Evolutionary conservation across 2,329 filamentous ascomycete species (phyloP).

Genomic region (Sporothrix curviconia): DNA sequence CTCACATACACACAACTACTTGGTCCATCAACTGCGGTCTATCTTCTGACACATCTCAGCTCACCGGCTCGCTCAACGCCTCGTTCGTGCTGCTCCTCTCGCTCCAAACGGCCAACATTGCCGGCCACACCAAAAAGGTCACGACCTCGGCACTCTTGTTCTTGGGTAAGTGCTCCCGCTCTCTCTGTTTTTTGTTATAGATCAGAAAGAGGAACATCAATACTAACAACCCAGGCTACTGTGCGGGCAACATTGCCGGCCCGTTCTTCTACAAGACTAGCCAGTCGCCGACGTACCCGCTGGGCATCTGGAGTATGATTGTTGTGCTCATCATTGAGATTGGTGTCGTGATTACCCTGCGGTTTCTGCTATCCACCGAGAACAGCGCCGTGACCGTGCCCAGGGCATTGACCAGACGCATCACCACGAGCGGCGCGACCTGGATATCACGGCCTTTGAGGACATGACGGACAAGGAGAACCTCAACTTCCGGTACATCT

Average conservation of each 20-base stretch:
- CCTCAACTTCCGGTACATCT: slow-evolving; percentile 36
- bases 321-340: slow-evolving; percentile 35
- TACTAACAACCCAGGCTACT: slow-evolving; percentile 2
- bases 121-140: slow-evolving; percentile 57
- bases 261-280: slow-evolving; percentile 56
- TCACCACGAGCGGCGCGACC: slow-evolving; percentile 22
- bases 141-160: slow-evolving; percentile 12
- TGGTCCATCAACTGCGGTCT: too few species aligned
- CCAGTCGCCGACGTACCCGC: slow-evolving; percentile 38
- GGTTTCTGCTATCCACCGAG: slow-evolving; percentile 33
- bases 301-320: slow-evolving; percentile 37
- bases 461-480: slow-evolving; percentile 40
- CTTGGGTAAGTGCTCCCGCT: not conserved
- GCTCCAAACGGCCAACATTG: slow-evolving; percentile 43
- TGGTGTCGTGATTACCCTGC: slow-evolving; percentile 32
- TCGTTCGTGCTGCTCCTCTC: slow-evolving; percentile 36
- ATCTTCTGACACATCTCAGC: slow-evolving; percentile 6
- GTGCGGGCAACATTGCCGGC: slow-evolving; percentile 52
- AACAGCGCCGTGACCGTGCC: slow-evolving; percentile 31
- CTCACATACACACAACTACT: too few species aligned
- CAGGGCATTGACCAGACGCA: slow-evolving; percentile 20
- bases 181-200: too few species aligned
- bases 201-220: too few species aligned
- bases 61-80: slow-evolving; percentile 34
- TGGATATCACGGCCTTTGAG: slow-evolving; percentile 34